Evolutionary conservation across 2,329 filamentous ascomycete genomes (phyloP), one percentile per base, ranked within the genome.

Genomic region (Fusarium graminum): DNA sequence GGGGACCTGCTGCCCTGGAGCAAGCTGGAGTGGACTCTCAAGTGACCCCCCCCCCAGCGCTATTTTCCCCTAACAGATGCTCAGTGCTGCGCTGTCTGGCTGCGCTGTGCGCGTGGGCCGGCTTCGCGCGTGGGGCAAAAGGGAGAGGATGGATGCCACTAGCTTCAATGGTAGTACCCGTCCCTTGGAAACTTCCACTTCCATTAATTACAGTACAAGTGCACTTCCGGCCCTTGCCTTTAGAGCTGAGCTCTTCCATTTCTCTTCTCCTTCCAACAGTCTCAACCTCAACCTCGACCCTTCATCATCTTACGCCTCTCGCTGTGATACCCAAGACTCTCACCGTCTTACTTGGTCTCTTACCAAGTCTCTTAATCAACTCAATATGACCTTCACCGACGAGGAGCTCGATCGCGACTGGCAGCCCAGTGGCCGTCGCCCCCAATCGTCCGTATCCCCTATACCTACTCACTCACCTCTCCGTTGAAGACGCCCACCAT

Each of bases 381-480:
- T 59, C 67, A 50, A 56, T 51, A 72, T 71, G 70, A 76, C 73
- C 65, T 74, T 79, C 72, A 84, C 89, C 68, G 90, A 92, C 81
- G 85, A 86, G 69, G 90, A 92, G 76, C 85, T 91, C 75, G 88
- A 92, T 76, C 86, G 86, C 74, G 89, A 92, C 80, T 94, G 91
- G 91, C 88, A 93, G 86, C 90, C 92, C 71, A 94, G 83, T 76
- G 87, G 86, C 75, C 85, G 85, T 74, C 90, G 92, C 68, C 92
- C 92, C 69, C 91, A 94, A 82, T 95, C 92, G 92, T 95, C 84
- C 78, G 92, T 88, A 57, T 65, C 59, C 67, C 78, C 85, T 68
- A 88, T 85, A 68, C 22, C 22, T 22, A 22, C 22, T 22, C 22
- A 22, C 83, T 89, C 16, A 26, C 47, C 17, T 77, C 85, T 85